Percentiles rank a stretch among this genome's conserved stretches.
Evolutionary conservation across 352 stramenopile species (phyloP).

Genomic region (Phytophthora europaea): DNA sequence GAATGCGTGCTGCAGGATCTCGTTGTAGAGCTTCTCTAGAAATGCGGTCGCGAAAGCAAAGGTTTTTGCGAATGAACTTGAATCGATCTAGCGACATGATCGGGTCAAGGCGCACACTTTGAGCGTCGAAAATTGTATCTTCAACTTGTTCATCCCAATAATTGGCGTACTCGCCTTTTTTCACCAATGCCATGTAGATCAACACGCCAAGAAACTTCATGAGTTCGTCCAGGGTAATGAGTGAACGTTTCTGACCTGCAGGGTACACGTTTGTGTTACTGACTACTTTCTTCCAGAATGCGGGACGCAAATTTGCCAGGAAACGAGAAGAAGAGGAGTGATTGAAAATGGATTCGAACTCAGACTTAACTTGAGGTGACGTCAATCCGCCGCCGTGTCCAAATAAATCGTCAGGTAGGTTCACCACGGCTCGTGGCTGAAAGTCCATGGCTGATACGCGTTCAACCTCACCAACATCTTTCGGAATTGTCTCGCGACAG

Average conservation of each 20-base stretch:
- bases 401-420: too few species aligned
- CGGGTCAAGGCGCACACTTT: too few species aligned
- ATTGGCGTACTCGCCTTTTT: not conserved
- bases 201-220: not conserved
- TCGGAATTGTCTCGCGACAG: too few species aligned
- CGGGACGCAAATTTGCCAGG: not conserved
- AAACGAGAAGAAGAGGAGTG: not conserved
- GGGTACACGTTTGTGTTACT: not conserved
- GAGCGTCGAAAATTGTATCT: not conserved
- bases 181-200: not conserved
- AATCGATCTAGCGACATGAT: too few species aligned
- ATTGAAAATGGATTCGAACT: not conserved
- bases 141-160: not conserved
- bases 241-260: not conserved
- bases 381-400: not conserved
- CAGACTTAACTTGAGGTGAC: not conserved
- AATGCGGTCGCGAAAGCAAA: too few species aligned
- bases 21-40: too few species aligned
- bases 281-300: not conserved
- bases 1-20: too few species aligned
- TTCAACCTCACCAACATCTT: too few species aligned
- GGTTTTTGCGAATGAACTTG: too few species aligned
- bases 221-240: not conserved
- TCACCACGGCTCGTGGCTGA: too few species aligned
- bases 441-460: too few species aligned